Percentiles rank a stretch among this genome's conserved stretches.
phyloP scores from a whole-genome alignment of 176 grass and related monocot genomes.

The Raddia distichophylla region DNA sequence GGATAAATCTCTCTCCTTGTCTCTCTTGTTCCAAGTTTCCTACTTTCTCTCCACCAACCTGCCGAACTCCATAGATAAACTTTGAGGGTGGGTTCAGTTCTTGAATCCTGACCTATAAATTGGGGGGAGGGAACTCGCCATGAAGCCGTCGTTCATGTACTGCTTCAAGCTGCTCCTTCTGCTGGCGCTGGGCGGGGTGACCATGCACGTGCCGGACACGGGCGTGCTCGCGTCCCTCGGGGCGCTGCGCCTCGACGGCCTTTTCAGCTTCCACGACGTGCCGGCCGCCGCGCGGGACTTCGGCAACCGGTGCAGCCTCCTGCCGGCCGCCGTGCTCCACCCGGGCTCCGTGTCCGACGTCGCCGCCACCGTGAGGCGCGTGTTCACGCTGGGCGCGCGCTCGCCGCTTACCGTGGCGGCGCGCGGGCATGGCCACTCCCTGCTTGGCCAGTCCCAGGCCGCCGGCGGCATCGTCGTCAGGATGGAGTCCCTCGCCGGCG shows the following conservation, averaged over 20 bases:
- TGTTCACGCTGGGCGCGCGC: constrained; percentile 44
- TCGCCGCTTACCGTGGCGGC: constrained; percentile 75
- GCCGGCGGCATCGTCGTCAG: constrained; percentile 67
- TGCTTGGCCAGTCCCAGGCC: constrained; percentile 78
- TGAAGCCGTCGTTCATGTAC: constrained; percentile 47
- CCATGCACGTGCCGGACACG: constrained; percentile 80
- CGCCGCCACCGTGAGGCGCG: constrained; percentile 51
- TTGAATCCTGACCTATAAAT: constrained; percentile 5
- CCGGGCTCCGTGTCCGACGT: constrained; percentile 67
- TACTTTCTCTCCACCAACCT: constrained; percentile 40
- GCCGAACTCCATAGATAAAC: constrained; percentile 45
- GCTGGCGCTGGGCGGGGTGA: constrained; percentile 59
- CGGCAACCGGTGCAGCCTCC: constrained; percentile 63
- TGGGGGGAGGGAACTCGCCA: neutral
- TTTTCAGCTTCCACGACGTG: constrained; percentile 64
- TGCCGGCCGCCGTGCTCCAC: constrained; percentile 66
- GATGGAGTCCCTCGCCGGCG: constrained; percentile 67
- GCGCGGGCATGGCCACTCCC: constrained; percentile 83
- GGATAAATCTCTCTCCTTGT: neutral
- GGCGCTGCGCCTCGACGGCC: constrained; percentile 50
- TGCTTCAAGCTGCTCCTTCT: constrained; percentile 73
- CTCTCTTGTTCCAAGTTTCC: constrained; percentile 27
- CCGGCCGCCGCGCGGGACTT: constrained; percentile 65
- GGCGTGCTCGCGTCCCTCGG: constrained; percentile 53
- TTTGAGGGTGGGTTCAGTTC: neutral